phyloP scores from a whole-genome alignment of 2,329 filamentous ascomycete genomes.

The Leptographium lundbergii region DNA sequence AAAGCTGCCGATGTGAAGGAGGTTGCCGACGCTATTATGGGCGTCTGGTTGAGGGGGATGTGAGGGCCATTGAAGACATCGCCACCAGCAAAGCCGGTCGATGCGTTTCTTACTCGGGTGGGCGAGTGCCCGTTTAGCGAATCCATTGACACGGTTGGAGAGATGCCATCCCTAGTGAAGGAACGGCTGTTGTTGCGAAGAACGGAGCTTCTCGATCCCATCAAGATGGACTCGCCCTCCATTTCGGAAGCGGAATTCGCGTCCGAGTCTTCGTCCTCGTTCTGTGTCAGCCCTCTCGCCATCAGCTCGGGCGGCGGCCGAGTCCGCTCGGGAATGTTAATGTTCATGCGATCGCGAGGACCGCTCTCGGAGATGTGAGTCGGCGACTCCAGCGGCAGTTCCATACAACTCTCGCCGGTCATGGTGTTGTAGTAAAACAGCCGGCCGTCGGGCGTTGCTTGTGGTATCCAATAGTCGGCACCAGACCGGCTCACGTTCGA shows the following conservation, averaged over 20 bases:
- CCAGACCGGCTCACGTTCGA: constrained; percentile 56
- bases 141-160: constrained; percentile 82
- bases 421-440: constrained; percentile 98
- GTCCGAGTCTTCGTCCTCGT: constrained; percentile 85
- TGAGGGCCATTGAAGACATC: constrained; percentile 42
- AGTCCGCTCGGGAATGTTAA: constrained; percentile 79
- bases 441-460: constrained; percentile 84
- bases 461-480: constrained; percentile 96
- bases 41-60: constrained; percentile 24
- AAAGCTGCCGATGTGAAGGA: constrained; percentile 49
- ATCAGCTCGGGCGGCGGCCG: constrained; percentile 84
- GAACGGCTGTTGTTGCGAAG: constrained; percentile 44
- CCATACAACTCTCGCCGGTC: constrained; percentile 89
- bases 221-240: constrained; percentile 63
- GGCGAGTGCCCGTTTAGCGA: constrained; percentile 64
- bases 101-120: not conserved
- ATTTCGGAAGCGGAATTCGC: constrained; percentile 71
- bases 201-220: constrained; percentile 55
- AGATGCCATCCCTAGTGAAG: constrained; percentile 54
- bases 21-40: constrained; percentile 45
- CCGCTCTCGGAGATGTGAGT: constrained; percentile 68
- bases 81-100: constrained; percentile 31
- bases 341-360: constrained; percentile 77
- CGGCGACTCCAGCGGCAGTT: constrained; percentile 85
- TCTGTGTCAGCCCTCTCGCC: constrained; percentile 66